Base-by-base conservation (phyloP, 2,329 filamentous ascomycete genomes). In the Didymella segeticola region DNA sequence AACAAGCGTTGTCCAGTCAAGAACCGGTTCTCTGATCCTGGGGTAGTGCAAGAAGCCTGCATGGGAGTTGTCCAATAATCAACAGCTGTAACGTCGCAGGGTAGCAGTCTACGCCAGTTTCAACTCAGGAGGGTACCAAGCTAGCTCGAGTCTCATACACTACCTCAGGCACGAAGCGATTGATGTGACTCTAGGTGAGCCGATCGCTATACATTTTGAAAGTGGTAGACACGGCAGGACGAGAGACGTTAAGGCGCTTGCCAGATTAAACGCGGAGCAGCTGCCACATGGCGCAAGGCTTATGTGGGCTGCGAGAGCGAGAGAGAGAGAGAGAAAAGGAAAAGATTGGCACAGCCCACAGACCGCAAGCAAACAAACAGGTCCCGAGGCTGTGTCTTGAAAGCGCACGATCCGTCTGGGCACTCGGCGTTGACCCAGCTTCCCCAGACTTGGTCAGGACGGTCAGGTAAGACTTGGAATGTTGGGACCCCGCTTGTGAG, bases 41-140 rank as follows among this genome's bases (percentile, higher is more conserved):
- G 66, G 59, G 68, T 67, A 61, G 49, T 43, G 58, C 64, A 63
- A 56, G 63, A 57, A 45, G 45, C 33, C 26, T 39, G 47, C 47
- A 45, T 38, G 15, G 22, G 4, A 9, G 12, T 23, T 3, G 22
- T 43, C 39, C 39, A 38, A 31, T 51, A 15, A 25, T n/a, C 9
- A 15, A 38, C 25, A 34, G 15, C 10, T 48, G 36, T 48, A 48
- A 48, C 29, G 15, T 48, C 37, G 34, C 27, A 12, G 31, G 25
- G 39, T 19, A 36, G 31, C 29, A n/a, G 17, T 33, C n/a, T n/a
- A n/a, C n/a, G n/a, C n/a, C n/a, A n/a, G n/a, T n/a, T n/a, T n/a
- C n/a, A n/a, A n/a, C n/a, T n/a, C n/a, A n/a, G n/a, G n/a, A n/a
- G n/a, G n/a, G n/a, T n/a, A n/a, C n/a, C n/a, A n/a, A n/a, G n/a